These are phyloP conservation scores for Capsicum chinense DNA, from an alignment of 257 asterid species.

Conservation along the genomic window DNA sequence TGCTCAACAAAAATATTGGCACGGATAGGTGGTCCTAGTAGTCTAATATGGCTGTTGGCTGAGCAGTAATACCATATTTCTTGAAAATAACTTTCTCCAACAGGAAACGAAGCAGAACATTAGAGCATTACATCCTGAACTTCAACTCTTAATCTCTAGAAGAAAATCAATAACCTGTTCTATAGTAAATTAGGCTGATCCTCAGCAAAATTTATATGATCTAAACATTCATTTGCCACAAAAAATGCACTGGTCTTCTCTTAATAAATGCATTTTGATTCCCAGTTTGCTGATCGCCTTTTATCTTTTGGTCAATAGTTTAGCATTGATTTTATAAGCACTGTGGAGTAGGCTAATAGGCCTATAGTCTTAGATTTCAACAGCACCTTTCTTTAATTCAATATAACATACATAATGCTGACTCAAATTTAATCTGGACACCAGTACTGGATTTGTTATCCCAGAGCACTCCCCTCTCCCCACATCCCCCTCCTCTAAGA, in stretches of 20 bases:
- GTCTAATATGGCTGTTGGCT: background rate
- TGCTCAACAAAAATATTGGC: slow-evolving; percentile 1
- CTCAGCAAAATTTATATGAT: background rate
- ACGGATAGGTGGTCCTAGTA: background rate
- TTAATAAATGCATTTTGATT: background rate
- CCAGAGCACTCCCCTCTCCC: background rate
- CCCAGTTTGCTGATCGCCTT: background rate
- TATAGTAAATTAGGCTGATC: slow-evolving; percentile 4
- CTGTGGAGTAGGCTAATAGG: background rate
- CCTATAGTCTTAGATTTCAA: background rate
- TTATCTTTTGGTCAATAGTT: background rate
- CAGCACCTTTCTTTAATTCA: background rate
- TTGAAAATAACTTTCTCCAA: too few relatives aligned
- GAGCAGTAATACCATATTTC: background rate
- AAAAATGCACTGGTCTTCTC: background rate
- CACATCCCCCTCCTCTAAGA: background rate
- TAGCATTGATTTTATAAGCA: background rate
- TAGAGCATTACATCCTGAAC: background rate
- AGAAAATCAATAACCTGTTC: background rate
- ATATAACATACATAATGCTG: background rate
- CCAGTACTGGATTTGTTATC: background rate
- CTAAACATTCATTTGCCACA: too few relatives aligned
- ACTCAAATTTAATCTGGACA: background rate
- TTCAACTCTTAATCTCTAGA: background rate
- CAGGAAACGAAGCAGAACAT: background rate